Evolutionary conservation across 2,329 filamentous ascomycete genomes (phyloP).

Genomic region (Pyrenochaeta sp.): DNA sequence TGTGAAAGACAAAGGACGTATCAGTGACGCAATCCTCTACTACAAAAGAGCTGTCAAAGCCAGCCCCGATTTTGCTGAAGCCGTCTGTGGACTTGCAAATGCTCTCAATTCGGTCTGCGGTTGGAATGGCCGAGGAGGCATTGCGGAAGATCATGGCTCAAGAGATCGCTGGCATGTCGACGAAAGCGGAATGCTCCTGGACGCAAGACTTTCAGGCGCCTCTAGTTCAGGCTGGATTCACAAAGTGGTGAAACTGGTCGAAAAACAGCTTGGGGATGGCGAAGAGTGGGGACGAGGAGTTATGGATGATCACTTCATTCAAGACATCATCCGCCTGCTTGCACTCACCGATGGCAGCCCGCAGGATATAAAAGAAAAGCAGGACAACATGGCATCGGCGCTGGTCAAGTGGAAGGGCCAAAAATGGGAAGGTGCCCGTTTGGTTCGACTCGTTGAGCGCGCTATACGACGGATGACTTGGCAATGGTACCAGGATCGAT

Average conservation of each 20-base stretch:
- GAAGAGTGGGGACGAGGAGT: conserved; percentile 83
- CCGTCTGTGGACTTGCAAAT: conserved; percentile 93
- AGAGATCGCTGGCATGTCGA: conserved; percentile 95
- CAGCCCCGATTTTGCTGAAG: conserved; percentile 97
- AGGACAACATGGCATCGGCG: conserved; percentile 47
- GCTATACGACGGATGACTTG: conserved; percentile 79
- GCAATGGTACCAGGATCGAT: conserved; percentile 87
- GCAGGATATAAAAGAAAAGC: conserved; percentile 45
- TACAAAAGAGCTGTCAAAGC: conserved; percentile 89
- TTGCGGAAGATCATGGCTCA: conserved; percentile 74
- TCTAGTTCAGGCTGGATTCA: conserved; percentile 82
- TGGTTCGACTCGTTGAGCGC: conserved; percentile 85
- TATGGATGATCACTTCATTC: conserved; percentile 58
- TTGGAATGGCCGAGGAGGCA: conserved; percentile 89
- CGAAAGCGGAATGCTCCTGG: conserved; percentile 80
- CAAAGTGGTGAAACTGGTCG: conserved; percentile 88
- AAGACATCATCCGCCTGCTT: conserved; percentile 57
- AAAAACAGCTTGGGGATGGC: conserved; percentile 85
- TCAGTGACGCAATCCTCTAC: conserved; percentile 89
- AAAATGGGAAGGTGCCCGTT: conserved; percentile 86
- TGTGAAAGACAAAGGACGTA: conserved; percentile 93
- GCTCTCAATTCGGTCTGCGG: conserved; percentile 96
- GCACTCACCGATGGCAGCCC: conserved; percentile 45
- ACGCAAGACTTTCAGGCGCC: conserved; percentile 69
- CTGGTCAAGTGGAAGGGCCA: conserved; percentile 70